These are phyloP conservation scores for Croton laevigatus DNA, from an alignment of 441 rosid species.

Conservation along the genomic window DNA sequence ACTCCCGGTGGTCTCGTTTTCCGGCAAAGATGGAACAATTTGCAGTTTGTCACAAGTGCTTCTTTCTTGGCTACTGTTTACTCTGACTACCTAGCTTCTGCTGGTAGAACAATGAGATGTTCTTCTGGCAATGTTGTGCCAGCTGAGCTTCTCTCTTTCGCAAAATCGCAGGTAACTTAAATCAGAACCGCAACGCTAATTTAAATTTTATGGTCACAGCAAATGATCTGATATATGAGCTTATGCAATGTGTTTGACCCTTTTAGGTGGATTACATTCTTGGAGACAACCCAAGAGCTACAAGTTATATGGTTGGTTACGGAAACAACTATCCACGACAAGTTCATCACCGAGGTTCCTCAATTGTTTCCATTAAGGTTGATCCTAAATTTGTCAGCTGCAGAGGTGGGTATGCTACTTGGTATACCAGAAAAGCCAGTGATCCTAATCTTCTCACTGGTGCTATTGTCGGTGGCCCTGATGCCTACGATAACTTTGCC, in stretches of 20 bases:
- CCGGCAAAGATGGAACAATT: constrained; percentile 93
- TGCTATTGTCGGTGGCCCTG: constrained; percentile 97
- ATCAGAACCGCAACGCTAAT: neutral
- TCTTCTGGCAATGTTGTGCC: constrained; percentile 61
- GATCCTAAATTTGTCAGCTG: constrained; percentile 71
- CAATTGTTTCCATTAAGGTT: constrained; percentile 75
- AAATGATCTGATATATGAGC: neutral
- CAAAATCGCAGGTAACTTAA: constrained; percentile 73
- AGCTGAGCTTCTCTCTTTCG: constrained; percentile 68
- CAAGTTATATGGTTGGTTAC: constrained; percentile 97
- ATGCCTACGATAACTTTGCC: constrained; percentile 93
- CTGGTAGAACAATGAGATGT: constrained; percentile 55
- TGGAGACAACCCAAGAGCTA: constrained; percentile 98
- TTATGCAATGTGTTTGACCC: neutral
- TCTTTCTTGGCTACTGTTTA: constrained; percentile 74
- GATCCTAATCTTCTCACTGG: constrained; percentile 90
- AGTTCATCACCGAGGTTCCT: constrained; percentile 90
- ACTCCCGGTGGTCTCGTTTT: constrained; percentile 91
- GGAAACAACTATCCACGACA: constrained; percentile 90
- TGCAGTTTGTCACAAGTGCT: constrained; percentile 95
- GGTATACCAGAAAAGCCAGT: constrained; percentile 70
- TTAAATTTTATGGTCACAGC: neutral
- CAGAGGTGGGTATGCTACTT: constrained; percentile 94
- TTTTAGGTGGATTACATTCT: constrained; percentile 82
- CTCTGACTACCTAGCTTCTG: constrained; percentile 78